Evolutionary conservation across 768 basidiomycete species (phyloP), one percentile per base, ranked within the genome.

Genomic region (Fibroporia radiculosa): DNA sequence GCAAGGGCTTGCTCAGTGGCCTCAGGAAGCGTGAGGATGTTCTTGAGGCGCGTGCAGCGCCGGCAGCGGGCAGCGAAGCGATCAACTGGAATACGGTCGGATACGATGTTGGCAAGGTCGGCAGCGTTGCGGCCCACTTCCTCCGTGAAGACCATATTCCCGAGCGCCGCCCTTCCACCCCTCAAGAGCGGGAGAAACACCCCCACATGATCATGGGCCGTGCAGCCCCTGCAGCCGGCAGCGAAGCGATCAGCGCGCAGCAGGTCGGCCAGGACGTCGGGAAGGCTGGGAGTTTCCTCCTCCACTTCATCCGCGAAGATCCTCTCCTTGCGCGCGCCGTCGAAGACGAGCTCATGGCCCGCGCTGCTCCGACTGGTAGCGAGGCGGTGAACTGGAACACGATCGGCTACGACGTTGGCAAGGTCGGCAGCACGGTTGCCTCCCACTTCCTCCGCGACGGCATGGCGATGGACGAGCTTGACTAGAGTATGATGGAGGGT

Each of bases 291-390:
- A 19, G 20, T 19, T 35, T 8, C 16, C 8, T 8, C 34, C 20
- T n/a, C 29, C 8, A 35, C 10, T 18, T 35, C 34, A 8, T 35
- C 8, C 8, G 8, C 16, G n/a, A n/a, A n/a, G n/a, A n/a, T n/a
- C n/a, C n/a, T n/a, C n/a, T n/a, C n/a, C n/a, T n/a, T 19, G 33
- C 4, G n/a, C 39, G 39, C 20, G 39, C 25, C 24, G 3, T 25
- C 39, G 39, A 40, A 11, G 22, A 40, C 22, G 39, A 40, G 8
- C 39, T 40, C 39, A 11, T 25, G 10, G 39, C 39, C 12, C 39
- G 39, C 18, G 39, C 22, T 22, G 7, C 38, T 10, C 20, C 38
- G 6, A 13, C 19, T 6, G 35, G 35, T 18, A 39, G 38, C 38
- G 18, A 39, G 10, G 38, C 38, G 6, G 13, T 39, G 20, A 25